Percentiles rank a stretch among this genome's conserved stretches.
These are phyloP conservation scores for Termitomyces heimii DNA, from an alignment of 768 basidiomycete species.

Conservation along the genomic window DNA sequence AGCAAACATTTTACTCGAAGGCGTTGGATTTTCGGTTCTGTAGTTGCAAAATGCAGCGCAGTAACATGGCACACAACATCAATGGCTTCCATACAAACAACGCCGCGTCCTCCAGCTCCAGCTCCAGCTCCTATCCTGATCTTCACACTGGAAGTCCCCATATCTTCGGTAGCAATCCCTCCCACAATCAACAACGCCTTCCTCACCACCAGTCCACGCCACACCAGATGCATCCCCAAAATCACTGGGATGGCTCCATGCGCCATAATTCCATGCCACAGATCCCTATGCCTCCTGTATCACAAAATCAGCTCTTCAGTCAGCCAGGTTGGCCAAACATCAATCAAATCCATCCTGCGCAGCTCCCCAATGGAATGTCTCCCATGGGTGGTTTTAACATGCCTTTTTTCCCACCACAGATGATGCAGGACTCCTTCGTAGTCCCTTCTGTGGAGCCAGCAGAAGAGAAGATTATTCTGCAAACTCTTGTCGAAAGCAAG, in stretches of 20 bases:
- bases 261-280: constrained; percentile 12
- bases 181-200: constrained; percentile 17
- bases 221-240: constrained; percentile 5
- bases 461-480: constrained; percentile 57
- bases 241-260: constrained; percentile 22
- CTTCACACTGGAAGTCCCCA: constrained; percentile 14
- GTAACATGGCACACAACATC: constrained; percentile 15
- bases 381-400: constrained; percentile 27
- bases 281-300: constrained; percentile 19
- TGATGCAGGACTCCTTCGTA: constrained; percentile 50
- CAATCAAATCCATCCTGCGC: constrained; percentile 26
- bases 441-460: constrained; percentile 49
- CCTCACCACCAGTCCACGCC: constrained; percentile 22
- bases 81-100: constrained; percentile 25
- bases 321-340: constrained; percentile 23
- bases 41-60: constrained; percentile 17
- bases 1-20: constrained; percentile 1
- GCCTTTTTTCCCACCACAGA: constrained; percentile 43
- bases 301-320: constrained; percentile 27
- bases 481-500: constrained; percentile 35
- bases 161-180: constrained; percentile 2
- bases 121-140: constrained; percentile 26
- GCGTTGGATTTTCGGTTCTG: constrained; percentile 1
- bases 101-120: constrained; percentile 30
- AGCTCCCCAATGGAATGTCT: constrained; percentile 25